Conservation (phyloP, 768 basidiomycete species). For the Amanita pallidorosea region DNA sequence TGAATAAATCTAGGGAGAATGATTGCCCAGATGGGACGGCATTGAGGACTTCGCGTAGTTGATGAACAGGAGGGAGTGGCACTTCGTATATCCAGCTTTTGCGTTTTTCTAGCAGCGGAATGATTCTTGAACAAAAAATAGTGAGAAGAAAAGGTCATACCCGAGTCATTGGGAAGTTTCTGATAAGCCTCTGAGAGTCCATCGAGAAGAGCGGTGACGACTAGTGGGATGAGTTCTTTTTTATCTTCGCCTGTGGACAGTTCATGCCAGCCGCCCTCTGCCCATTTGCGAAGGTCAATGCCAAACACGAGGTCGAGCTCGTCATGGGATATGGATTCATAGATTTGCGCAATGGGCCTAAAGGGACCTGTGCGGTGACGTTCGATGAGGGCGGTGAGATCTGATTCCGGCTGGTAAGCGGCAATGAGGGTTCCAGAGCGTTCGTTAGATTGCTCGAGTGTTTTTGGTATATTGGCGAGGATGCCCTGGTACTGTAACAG, state of each 20-base stretch:
- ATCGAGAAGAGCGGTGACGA: slow-evolving; percentile 55
- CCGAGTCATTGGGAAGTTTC: slow-evolving; percentile 48
- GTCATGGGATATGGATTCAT: slow-evolving; percentile 76
- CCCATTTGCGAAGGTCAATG: slow-evolving; percentile 85
- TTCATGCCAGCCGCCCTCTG: slow-evolving; percentile 68
- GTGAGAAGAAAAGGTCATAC: slow-evolving; percentile 26
- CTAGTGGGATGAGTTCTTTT: slow-evolving; percentile 60
- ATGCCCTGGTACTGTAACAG: slow-evolving; percentile 84
- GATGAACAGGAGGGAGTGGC: slow-evolving; percentile 73
- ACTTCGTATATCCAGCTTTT: slow-evolving; percentile 95
- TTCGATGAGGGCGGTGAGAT: slow-evolving; percentile 80
- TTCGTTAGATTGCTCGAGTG: slow-evolving; percentile 52
- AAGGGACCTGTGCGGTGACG: slow-evolving; percentile 91
- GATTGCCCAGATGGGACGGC: slow-evolving; percentile 47
- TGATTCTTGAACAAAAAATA: background rate
- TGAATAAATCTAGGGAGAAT: slow-evolving; percentile 38
- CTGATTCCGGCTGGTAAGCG: slow-evolving; percentile 81
- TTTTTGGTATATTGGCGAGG: slow-evolving; percentile 58
- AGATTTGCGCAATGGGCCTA: slow-evolving; percentile 75
- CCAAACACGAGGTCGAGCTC: slow-evolving; percentile 85
- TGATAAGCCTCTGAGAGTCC: slow-evolving; percentile 56
- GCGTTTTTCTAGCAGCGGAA: slow-evolving; percentile 49
- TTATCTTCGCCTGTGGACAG: slow-evolving; percentile 44
- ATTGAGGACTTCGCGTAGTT: slow-evolving; percentile 78
- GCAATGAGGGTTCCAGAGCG: slow-evolving; percentile 68